Evolutionary conservation across 352 stramenopile species (phyloP), one percentile per base, ranked within the genome.

Genomic region (Pythium oligandrum): DNA sequence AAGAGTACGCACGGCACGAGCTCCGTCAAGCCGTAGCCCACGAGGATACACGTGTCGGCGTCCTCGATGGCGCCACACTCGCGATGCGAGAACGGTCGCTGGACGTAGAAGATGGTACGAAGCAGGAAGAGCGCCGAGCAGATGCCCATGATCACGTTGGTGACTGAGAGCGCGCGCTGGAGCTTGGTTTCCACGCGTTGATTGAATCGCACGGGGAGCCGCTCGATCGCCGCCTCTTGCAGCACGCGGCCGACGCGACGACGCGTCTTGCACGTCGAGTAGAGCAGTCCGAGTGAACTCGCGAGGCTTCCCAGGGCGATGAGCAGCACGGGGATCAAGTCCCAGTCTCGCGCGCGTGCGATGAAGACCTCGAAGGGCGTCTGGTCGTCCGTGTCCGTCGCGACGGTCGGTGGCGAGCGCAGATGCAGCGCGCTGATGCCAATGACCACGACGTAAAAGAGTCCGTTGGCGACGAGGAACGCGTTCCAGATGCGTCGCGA

Each of bases 61-160:
- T 80, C 72, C 40, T 71, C 59, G 39, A 90, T 85, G 34, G 77
- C 57, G 30, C 83, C 80, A 46, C 79, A 91, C 30, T 81, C 75
- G 43, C 78, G 68, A 50, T 92, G 78, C 1, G 81, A 89, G 44
- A 90, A 90, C 6, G 80, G 79, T 31, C 79, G 66, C 57, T 90
- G 81, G 4, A 91, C 51, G 56, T 94, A 94, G n/a, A 94, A 75
- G n/a, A 90, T 47, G 5, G 81, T 87, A 11, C 83, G 73, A 44
- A 90, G 44, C 17, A 89, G 44, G 54, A 94, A 90, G 1, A 88
- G 50, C 35, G 76, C 50, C 0, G 75, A 83, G 58, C 78, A 91
- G 5, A 79, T 63, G 31, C 65, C 60, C 75, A 94, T 89, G 59
- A 94, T 78, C 11, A 78, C 34, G 37, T 82, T 79, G 36, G 78